Base-by-base conservation (phyloP, 2,329 filamentous ascomycete species). In the Aspergillus tubingensis region DNA sequence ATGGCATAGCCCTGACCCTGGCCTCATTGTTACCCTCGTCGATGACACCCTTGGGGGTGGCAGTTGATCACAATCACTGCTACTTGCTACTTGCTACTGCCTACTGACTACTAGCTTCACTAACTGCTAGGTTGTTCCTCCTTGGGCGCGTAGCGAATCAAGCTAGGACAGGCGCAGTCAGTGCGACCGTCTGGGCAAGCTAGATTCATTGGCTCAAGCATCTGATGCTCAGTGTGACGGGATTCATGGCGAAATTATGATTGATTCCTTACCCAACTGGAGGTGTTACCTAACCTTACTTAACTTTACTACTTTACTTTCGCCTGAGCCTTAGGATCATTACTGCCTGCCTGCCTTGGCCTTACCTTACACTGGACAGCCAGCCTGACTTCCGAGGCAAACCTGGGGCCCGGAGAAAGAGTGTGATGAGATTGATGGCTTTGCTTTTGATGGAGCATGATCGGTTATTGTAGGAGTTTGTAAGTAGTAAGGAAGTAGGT, bases 71-170 rank as follows among this genome's bases (percentile, higher is more conserved):
- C 36, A 19, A 53, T 44, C 17, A 10, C 41, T 36, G 32, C 32
- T 36, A 36, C 32, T 36, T 36, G 32, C 32, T 36, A 36, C 32
- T 36, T 36, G 32, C 32, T 36, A 36, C 32, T 36, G 32, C 32
- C 32, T 36, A 43, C 8, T 27, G 25, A 27, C 27, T 30, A 30
- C 27, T 43, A 43, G 41, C 41, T 44, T 21, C 41, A 19, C 10
- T 44, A 11, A 11, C 17, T 11, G 11, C n/a, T 53, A 8, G n/a
- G 36, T 44, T 55, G 39, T 19, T 47, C 39, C 39, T 55, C n/a
- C 39, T 19, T 47, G 11, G 53, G 53, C 53, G 53, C 53, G 39
- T 47, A 55, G 41, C 36, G 23, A 44, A 54, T 54, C 52, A 44
- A 23, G 32, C 43, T 38, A 36, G 30, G 38, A 38, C 47, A 44